Conservation (phyloP, 2,329 filamentous ascomycete genomes). For the Nemania sp. region DNA sequence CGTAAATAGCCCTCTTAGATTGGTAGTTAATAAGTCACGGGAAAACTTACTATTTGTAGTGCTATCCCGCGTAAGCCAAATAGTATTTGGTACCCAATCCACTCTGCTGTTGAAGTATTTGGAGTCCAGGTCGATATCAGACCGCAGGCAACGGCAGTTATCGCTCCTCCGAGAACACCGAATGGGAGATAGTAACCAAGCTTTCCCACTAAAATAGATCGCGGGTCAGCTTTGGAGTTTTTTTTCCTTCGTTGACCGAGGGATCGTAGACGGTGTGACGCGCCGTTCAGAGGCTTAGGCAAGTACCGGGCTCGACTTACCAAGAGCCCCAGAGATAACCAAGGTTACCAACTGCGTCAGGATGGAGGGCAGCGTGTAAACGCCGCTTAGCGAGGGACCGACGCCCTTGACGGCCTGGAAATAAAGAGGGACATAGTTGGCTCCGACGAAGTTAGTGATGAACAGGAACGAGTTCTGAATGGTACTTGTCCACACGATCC, state of each 20-base stretch:
- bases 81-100: constrained; percentile 26
- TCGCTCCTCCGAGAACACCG: constrained; percentile 8
- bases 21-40: too few relatives aligned
- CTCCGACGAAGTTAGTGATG: neutral
- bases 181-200: constrained; percentile 27
- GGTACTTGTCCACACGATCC: constrained; percentile 37
- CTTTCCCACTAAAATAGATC: constrained; percentile 6
- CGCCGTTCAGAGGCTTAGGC: too few relatives aligned
- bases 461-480: constrained; percentile 15
- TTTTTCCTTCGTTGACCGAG: too few relatives aligned
- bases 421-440: constrained; percentile 27
- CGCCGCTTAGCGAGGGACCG: constrained; percentile 13
- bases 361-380: constrained; percentile 22
- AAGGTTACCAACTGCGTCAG: neutral
- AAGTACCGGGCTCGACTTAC: neutral
- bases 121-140: constrained; percentile 22
- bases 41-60: constrained; percentile 13
- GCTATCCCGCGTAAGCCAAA: constrained; percentile 20
- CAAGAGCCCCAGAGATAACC: constrained; percentile 14
- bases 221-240: constrained; percentile 4
- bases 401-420: constrained; percentile 30
- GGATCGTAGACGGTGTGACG: too few relatives aligned
- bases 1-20: too few relatives aligned
- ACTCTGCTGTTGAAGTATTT: constrained; percentile 9
- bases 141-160: constrained; percentile 15